Evolutionary conservation across 2,329 filamentous ascomycete species (phyloP).

Genomic region (Ophidiomyces ophidiicola): DNA sequence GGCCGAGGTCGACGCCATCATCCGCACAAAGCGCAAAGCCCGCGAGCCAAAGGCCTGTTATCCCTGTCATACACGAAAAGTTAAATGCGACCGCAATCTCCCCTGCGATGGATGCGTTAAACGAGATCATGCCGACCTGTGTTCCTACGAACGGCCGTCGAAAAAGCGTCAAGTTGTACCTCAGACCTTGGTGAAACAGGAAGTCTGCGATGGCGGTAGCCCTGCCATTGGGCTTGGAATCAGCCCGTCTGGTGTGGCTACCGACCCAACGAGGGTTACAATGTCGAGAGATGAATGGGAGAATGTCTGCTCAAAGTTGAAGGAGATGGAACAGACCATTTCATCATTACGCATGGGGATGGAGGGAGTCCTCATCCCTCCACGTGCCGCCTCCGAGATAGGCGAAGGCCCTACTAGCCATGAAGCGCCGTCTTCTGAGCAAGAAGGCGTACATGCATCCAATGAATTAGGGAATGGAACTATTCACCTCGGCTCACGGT

Average conservation of each 20-base stretch:
- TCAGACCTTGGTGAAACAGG: conserved; percentile 12
- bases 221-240: conserved; percentile 3
- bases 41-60: conserved; percentile 38
- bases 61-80: conserved; percentile 37
- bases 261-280: conserved; percentile 21
- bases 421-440: conserved; percentile 9
- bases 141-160: conserved; percentile 38
- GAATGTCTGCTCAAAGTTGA: conserved; percentile 31
- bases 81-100: conserved; percentile 39
- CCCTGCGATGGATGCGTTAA: conserved; percentile 40
- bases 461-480: conserved; percentile 50
- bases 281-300: conserved; percentile 36
- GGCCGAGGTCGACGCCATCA: conserved; percentile 37
- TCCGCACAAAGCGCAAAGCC: conserved; percentile 37
- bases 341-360: conserved; percentile 29
- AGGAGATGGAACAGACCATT: conserved; percentile 34
- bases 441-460: conserved; percentile 48
- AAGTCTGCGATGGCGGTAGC: conserved; percentile 9
- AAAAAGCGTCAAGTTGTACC: conserved; percentile 31
- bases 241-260: conserved; percentile 5
- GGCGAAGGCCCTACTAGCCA: conserved; percentile 6
- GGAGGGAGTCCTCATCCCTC: conserved; percentile 27
- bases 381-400: conserved; percentile 8
- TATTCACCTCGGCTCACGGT: conserved; percentile 50
- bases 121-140: conserved; percentile 38